phyloP scores from a whole-genome alignment of 192 early-diverging fungal genomes.

The Coemansia sp. region DNA sequence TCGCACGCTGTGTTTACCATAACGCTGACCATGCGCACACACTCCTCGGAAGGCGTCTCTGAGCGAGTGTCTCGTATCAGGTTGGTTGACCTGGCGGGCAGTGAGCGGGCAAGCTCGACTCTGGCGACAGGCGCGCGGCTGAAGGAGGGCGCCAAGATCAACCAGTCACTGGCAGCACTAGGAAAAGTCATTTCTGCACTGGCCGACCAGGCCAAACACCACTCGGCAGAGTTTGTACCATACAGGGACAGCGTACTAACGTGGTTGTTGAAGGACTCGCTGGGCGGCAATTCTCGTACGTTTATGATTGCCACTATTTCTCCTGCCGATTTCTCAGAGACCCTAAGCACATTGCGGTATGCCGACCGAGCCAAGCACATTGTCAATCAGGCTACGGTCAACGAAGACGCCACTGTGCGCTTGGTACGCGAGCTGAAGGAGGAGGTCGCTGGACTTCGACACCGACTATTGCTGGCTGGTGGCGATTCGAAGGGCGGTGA shows the following conservation, averaged over 20 bases:
- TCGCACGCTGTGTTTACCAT: conserved; percentile 86
- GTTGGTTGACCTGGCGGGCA: conserved; percentile 92
- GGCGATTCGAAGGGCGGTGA: conserved; percentile 18
- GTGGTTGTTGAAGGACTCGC: conserved; percentile 80
- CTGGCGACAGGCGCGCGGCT: conserved; percentile 80
- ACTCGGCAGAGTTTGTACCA: conserved; percentile 67
- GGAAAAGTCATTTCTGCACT: conserved; percentile 94
- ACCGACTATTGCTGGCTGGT: conserved; percentile 55
- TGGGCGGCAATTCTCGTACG: conserved; percentile 84
- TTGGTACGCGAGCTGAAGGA: conserved; percentile 81
- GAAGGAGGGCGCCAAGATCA: conserved; percentile 94
- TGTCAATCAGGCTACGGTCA: conserved; percentile 87
- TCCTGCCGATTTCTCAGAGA: conserved; percentile 73
- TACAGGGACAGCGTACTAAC: conserved; percentile 91
- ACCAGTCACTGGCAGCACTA: conserved; percentile 85
- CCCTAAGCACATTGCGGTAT: conserved; percentile 84
- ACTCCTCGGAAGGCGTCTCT: conserved; percentile 57
- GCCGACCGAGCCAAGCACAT: conserved; percentile 89
- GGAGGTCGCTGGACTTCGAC: conserved; percentile 68
- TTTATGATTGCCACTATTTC: conserved; percentile 80
- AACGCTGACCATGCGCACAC: conserved; percentile 65
- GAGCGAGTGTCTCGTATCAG: conserved; percentile 79
- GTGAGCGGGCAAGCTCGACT: conserved; percentile 85
- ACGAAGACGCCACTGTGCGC: conserved; percentile 80
- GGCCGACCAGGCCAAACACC: conserved; percentile 62